These are phyloP conservation scores for Monascus purpureus DNA, from an alignment of 495 filamentous ascomycete species.

Conservation along the genomic window DNA sequence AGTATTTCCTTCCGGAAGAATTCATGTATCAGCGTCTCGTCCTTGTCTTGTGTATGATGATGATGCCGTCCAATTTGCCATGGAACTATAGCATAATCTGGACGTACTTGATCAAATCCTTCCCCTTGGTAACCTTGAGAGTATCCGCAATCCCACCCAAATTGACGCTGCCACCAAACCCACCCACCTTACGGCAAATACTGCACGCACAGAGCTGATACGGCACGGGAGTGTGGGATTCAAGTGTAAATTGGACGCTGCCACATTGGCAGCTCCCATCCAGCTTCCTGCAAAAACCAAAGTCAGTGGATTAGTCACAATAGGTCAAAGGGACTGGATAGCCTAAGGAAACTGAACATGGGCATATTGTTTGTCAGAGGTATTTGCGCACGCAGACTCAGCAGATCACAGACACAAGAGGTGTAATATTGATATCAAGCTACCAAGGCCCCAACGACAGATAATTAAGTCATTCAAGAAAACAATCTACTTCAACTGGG, in stretches of 20 bases:
- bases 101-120: constrained; percentile 34
- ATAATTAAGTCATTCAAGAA: no score
- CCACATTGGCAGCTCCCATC: constrained; percentile 43
- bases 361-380: constrained; percentile 9
- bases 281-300: constrained; percentile 36
- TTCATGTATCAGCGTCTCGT: constrained; percentile 3
- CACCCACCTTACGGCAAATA: constrained; percentile 42
- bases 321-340: no score
- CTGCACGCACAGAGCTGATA: constrained; percentile 44
- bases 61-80: no score
- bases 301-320: constrained; percentile 1
- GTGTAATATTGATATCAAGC: no score
- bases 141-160: constrained; percentile 35
- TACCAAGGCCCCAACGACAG: no score
- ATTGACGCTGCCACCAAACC: constrained; percentile 35
- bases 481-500: no score
- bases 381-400: no score
- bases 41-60: no score
- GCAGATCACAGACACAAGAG: no score
- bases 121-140: constrained; percentile 32
- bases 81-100: no score
- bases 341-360: constrained; percentile 10
- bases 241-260: constrained; percentile 34
- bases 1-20: constrained; percentile 29
- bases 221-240: constrained; percentile 39